A percentile compares a stretch with the other conserved stretches of the same genome.
Evolutionary conservation across 2,329 filamentous ascomycete genomes (phyloP).

Genomic region (Apiospora hydei): DNA sequence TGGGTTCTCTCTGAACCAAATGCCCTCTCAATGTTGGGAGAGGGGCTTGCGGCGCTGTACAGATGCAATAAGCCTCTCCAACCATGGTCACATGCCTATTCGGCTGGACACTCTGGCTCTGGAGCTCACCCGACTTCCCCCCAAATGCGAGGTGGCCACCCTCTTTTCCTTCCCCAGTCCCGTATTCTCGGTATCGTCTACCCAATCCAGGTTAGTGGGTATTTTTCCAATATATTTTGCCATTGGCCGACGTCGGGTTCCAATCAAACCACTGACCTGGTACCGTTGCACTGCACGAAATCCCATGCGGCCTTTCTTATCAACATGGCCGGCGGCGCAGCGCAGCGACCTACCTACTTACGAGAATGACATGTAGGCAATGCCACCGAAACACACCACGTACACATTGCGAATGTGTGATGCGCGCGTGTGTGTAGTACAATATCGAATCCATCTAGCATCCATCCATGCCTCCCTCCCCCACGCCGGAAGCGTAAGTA

Average conservation of each 20-base stretch:
- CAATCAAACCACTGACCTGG: slow-evolving; percentile 15
- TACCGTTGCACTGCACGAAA: slow-evolving; percentile 10
- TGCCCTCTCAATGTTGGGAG: too few species aligned
- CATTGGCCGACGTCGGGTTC: not conserved
- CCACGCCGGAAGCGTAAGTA: not conserved
- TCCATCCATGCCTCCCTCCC: not conserved
- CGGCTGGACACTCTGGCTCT: not conserved
- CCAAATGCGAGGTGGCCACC: not conserved
- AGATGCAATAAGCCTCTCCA: not conserved
- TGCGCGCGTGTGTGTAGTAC: not conserved
- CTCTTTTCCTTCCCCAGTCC: not conserved
- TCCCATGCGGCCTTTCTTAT: slow-evolving; percentile 1
- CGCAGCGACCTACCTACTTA: not conserved
- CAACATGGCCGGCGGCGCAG: not conserved
- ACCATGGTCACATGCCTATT: slow-evolving; percentile 8
- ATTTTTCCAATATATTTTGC: not conserved
- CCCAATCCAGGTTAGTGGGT: not conserved
- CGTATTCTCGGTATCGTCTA: slow-evolving; percentile 11
- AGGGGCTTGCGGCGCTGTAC: not conserved
- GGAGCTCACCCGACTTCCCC: not conserved
- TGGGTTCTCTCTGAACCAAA: too few species aligned
- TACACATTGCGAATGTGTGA: not conserved
- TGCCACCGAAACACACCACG: not conserved
- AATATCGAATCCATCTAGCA: not conserved
- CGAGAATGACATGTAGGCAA: not conserved